These are phyloP conservation scores for Podaxis mareebaensis DNA, from an alignment of 768 basidiomycete genomes.

Conservation along the genomic window DNA sequence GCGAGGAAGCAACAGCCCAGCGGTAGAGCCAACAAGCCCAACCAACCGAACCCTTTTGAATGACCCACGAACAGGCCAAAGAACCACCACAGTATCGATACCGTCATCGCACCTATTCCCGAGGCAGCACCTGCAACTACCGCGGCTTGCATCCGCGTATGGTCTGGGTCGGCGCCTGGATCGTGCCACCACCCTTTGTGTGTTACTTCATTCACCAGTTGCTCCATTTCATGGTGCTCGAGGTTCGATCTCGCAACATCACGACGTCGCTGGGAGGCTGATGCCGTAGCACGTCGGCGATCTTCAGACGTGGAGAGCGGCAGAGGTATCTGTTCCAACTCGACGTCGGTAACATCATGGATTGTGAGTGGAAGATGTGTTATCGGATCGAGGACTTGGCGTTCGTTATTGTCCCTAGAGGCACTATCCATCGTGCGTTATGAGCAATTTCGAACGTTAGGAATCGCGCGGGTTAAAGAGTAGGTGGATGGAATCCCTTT, in stretches of 20 bases:
- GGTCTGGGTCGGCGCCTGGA: slow-evolving; percentile 30
- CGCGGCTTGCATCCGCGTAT: slow-evolving; percentile 30
- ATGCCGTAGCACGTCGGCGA: not conserved
- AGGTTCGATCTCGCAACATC: slow-evolving; percentile 19
- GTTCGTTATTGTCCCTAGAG: slow-evolving; percentile 23
- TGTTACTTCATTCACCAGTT: slow-evolving; percentile 29
- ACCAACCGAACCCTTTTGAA: slow-evolving; percentile 19
- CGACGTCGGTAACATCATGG: slow-evolving; percentile 34
- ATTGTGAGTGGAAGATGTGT: slow-evolving; percentile 38
- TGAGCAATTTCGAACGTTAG: not conserved
- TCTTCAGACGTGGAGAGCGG: slow-evolving; percentile 23
- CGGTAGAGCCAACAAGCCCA: slow-evolving; percentile 22
- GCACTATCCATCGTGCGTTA: not conserved
- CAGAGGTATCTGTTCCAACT: slow-evolving; percentile 37
- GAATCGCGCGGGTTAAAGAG: not conserved
- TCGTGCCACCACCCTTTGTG: slow-evolving; percentile 35
- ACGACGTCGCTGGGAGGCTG: not conserved
- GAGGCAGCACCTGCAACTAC: slow-evolving; percentile 31
- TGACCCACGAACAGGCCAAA: slow-evolving; percentile 23
- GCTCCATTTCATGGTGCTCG: slow-evolving; percentile 29
- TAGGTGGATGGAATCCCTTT: not conserved
- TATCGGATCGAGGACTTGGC: slow-evolving; percentile 40
- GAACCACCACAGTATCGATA: slow-evolving; percentile 25
- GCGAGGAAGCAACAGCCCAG: slow-evolving; percentile 29
- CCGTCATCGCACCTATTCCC: slow-evolving; percentile 26